Evolutionary conservation across 352 stramenopile genomes (phyloP), one percentile per base, ranked within the genome.

Genomic region (Phytophthora ohioensis): DNA sequence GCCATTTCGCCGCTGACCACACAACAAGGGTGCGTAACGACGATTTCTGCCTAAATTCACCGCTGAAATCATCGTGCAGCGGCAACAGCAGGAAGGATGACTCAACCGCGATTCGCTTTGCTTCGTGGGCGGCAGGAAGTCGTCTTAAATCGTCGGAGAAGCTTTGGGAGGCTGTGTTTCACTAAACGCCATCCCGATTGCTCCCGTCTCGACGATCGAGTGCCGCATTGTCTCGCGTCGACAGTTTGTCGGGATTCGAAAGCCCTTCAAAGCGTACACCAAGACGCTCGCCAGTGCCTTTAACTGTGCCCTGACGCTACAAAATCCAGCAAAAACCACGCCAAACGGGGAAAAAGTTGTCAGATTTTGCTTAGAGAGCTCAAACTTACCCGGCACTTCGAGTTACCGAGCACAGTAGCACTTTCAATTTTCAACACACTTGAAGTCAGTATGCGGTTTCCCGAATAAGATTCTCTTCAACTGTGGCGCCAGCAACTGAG

Each of bases 401-500:
- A 2, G 45, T n/a, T 54, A 54, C 17, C 42, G 4, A 63, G 42
- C 41, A 42, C 41, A 55, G 15, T 53, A 30, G 6, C 32, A 34
- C 3, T 46, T 63, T 42, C 54, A 9, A 32, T 2, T 27, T 27
- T 27, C 21, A 42, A n/a, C 7, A 7, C 31, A 52, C 47, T 52
- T 51, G 46, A 9, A 8, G 4, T 42, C 15, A 48, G 47, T 60
- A 67, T 46, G 15, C 13, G 3, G 0, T 12, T 17, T 5, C 9
- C 2, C 13, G 53, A 69, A 49, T 69, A 59, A 70, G 63, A 70
- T 48, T 49, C 55, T 65, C 55, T 70, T 35, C 2, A 51, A 56
- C 30, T 35, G 46, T 48, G 9, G 46, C 27, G 30, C 45, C 17
- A 34, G n/a, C 21, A 58, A 59, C n/a, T 53, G 48, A 17, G 2